Conservation (phyloP, 257 asterid genomes). For the Solanum clarkiae region DNA sequence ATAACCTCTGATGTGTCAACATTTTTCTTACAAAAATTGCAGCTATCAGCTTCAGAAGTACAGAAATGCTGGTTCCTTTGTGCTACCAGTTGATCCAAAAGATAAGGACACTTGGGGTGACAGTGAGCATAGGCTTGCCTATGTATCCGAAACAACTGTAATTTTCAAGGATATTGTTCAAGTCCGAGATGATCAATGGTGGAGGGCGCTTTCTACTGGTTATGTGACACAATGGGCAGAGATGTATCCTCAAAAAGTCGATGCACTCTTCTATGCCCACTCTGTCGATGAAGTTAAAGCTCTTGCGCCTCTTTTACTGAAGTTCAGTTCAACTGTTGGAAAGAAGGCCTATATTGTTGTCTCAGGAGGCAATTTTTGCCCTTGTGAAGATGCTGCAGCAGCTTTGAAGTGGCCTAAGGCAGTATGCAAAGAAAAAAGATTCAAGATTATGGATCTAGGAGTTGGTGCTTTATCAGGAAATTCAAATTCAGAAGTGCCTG, state of each 20-base stretch:
- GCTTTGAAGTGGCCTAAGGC: constrained; percentile 67
- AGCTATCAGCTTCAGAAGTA: constrained; percentile 96
- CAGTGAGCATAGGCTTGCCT: constrained; percentile 84
- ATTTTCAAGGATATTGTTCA: constrained; percentile 80
- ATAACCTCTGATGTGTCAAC: neutral
- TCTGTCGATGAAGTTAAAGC: constrained; percentile 54
- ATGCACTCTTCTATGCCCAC: constrained; percentile 82
- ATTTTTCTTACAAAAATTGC: constrained; percentile 2
- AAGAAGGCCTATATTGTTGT: constrained; percentile 74
- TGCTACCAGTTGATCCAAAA: constrained; percentile 62
- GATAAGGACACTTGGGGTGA: constrained; percentile 99
- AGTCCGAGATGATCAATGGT: constrained; percentile 93
- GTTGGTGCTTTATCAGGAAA: constrained; percentile 50
- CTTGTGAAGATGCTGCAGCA: constrained; percentile 70
- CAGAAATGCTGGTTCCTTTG: constrained; percentile 81
- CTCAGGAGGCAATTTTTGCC: constrained; percentile 70
- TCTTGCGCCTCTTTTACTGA: constrained; percentile 65
- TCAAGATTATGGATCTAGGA: constrained; percentile 82
- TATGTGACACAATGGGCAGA: constrained; percentile 90
- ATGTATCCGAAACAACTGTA: constrained; percentile 87
- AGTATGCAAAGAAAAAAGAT: constrained; percentile 67
- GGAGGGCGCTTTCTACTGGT: constrained; percentile 89
- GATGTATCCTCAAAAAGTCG: constrained; percentile 80
- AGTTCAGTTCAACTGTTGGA: constrained; percentile 57
- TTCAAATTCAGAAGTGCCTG: constrained; percentile 71